Evolutionary conservation across 805 yeast species (phyloP).

Genomic region (Clavispora santaluciae): DNA sequence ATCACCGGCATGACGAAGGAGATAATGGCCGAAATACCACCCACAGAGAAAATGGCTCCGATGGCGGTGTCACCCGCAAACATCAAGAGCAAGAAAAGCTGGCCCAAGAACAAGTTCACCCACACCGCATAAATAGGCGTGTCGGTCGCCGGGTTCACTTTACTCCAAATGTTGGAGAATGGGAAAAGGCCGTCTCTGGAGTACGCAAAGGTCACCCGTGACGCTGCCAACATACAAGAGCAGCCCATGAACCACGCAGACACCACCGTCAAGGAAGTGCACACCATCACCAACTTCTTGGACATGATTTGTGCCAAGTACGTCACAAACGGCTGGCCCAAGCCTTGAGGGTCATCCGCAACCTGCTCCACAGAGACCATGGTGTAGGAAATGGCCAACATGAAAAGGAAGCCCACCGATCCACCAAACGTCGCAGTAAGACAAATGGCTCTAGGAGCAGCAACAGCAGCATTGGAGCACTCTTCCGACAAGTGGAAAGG

Average conservation of each 20-base stretch:
- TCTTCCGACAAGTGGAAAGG: conserved; percentile 77
- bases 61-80: conserved; percentile 64
- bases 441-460: conserved; percentile 66
- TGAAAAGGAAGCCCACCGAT: conserved; percentile 49
- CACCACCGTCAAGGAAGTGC: conserved; percentile 41
- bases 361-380: conserved; percentile 46
- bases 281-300: conserved; percentile 35
- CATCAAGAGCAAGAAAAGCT: conserved; percentile 50
- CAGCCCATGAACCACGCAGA: conserved; percentile 49
- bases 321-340: conserved; percentile 58
- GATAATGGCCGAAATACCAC: conserved; percentile 64
- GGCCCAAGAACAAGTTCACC: conserved; percentile 52
- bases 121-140: conserved; percentile 67
- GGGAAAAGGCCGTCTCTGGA: conserved; percentile 69
- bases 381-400: conserved; percentile 59
- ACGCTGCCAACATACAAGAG: conserved; percentile 60
- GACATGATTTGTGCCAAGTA: conserved; percentile 47
- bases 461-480: conserved; percentile 56
- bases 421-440: conserved; percentile 55
- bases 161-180: conserved; percentile 43
- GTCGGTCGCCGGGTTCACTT: conserved; percentile 46
- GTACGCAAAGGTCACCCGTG: conserved; percentile 63
- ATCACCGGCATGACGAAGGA: conserved; percentile 64
- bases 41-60: conserved; percentile 68
- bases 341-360: conserved; percentile 43